These are phyloP conservation scores for Mycena polygramma DNA, from an alignment of 768 basidiomycete species.

Conservation along the genomic window DNA sequence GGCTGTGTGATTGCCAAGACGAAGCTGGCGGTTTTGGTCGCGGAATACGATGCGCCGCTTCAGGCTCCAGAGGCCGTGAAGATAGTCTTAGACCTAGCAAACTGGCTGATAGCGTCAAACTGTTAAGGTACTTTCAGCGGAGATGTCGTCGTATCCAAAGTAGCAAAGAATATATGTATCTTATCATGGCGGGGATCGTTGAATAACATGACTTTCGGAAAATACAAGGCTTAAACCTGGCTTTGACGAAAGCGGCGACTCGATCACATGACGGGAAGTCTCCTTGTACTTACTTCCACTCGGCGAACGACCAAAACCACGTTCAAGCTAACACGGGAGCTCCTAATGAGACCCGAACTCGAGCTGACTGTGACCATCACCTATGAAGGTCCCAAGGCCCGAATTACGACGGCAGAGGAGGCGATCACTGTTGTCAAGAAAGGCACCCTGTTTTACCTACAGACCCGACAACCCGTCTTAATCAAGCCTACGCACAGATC, in stretches of 20 bases:
- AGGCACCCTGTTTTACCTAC: slow-evolving; percentile 14
- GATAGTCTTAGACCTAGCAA: slow-evolving; percentile 77
- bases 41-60: slow-evolving; percentile 74
- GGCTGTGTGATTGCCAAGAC: slow-evolving; percentile 86
- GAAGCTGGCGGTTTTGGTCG: slow-evolving; percentile 86
- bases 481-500: slow-evolving; percentile 40
- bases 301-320: neutral
- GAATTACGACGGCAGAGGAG: slow-evolving; percentile 30
- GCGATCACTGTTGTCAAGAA: slow-evolving; percentile 46
- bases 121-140: slow-evolving; percentile 57
- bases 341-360: slow-evolving; percentile 30
- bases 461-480: neutral
- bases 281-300: neutral
- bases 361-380: slow-evolving; percentile 47
- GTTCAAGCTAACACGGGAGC: neutral
- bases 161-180: slow-evolving; percentile 36
- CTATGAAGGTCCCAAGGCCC: slow-evolving; percentile 35
- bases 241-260: no score
- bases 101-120: slow-evolving; percentile 75
- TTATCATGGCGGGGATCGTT: slow-evolving; percentile 22
- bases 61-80: slow-evolving; percentile 77
- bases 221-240: no score
- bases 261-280: neutral
- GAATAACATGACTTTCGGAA: slow-evolving; percentile 7
- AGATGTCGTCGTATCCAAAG: slow-evolving; percentile 4